Evolutionary conservation across 164 flowering plant species (phyloP).

Genomic region (Nymphaea thermarum): DNA sequence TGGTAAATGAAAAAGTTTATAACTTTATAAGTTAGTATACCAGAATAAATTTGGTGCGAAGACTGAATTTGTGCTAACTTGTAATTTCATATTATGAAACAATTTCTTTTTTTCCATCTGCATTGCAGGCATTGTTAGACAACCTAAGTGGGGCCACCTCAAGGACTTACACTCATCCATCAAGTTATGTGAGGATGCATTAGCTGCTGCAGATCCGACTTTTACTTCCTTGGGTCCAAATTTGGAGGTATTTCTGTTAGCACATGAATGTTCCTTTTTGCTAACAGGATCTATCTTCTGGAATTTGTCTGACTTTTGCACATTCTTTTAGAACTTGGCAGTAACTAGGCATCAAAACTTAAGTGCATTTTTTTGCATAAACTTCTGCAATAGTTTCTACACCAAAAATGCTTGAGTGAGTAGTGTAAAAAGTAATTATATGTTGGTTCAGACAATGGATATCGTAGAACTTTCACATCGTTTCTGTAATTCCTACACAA

Average conservation of each 20-base stretch:
- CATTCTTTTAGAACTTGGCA: too few relatives aligned
- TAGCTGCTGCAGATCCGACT: slow-evolving; percentile 69
- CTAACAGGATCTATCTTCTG: too few relatives aligned
- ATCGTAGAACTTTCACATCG: too few relatives aligned
- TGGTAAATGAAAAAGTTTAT: slow-evolving; percentile 30
- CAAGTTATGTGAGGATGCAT: slow-evolving; percentile 81
- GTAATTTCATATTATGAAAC: too few relatives aligned
- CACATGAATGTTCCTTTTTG: too few relatives aligned
- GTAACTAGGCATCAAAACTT: too few relatives aligned
- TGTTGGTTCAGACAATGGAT: too few relatives aligned
- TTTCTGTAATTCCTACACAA: too few relatives aligned
- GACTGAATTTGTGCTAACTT: neutral
- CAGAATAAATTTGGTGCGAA: neutral
- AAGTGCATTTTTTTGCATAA: neutral
- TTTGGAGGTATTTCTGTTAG: slow-evolving; percentile 46
- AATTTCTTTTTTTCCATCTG: neutral
- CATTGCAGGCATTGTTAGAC: slow-evolving; percentile 57
- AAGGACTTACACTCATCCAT: slow-evolving; percentile 82
- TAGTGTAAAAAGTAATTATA: too few relatives aligned
- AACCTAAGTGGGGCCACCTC: slow-evolving; percentile 95
- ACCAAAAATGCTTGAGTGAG: neutral
- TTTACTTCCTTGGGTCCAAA: slow-evolving; percentile 53
- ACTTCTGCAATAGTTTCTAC: neutral
- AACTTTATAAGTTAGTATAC: neutral
- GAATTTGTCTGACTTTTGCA: too few relatives aligned